Conservation (phyloP, 257 asterid genomes). For the Solanum ossicruentum region DNA sequence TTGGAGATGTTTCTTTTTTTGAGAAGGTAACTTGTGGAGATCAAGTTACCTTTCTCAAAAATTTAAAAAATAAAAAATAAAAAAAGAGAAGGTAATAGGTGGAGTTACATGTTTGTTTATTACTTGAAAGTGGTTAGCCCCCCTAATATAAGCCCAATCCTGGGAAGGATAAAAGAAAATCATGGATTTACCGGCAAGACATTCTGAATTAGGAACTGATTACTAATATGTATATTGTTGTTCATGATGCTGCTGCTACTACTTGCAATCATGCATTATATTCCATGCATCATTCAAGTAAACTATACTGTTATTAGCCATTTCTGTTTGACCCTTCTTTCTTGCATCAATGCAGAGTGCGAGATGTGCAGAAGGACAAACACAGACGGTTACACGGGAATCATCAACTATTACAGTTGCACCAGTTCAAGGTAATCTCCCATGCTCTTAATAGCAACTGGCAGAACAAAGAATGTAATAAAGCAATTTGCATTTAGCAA, state of each 20-base stretch:
- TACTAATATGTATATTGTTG: neutral
- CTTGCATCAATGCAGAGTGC: slow-evolving; percentile 40
- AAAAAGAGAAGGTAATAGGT: neutral
- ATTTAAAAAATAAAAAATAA: too few species aligned
- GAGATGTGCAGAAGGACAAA: slow-evolving; percentile 68
- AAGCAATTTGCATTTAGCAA: neutral
- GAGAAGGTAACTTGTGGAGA: neutral
- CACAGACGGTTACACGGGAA: slow-evolving; percentile 78
- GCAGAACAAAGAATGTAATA: neutral
- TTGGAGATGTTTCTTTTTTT: neutral
- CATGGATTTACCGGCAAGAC: neutral
- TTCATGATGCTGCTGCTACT: neutral
- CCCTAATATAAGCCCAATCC: neutral
- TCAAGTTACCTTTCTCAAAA: too few species aligned
- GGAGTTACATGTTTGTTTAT: neutral
- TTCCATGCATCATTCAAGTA: neutral
- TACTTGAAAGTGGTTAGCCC: neutral
- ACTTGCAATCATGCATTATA: neutral
- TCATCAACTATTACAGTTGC: slow-evolving; percentile 88
- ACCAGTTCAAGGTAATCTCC: slow-evolving; percentile 56
- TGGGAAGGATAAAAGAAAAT: neutral
- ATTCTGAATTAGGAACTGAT: neutral
- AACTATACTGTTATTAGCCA: neutral
- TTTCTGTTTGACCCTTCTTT: neutral
- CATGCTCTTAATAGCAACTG: neutral